Conservation (phyloP, 108 stramenopile species). For the Pseudonitzschia delicatissima region DNA sequence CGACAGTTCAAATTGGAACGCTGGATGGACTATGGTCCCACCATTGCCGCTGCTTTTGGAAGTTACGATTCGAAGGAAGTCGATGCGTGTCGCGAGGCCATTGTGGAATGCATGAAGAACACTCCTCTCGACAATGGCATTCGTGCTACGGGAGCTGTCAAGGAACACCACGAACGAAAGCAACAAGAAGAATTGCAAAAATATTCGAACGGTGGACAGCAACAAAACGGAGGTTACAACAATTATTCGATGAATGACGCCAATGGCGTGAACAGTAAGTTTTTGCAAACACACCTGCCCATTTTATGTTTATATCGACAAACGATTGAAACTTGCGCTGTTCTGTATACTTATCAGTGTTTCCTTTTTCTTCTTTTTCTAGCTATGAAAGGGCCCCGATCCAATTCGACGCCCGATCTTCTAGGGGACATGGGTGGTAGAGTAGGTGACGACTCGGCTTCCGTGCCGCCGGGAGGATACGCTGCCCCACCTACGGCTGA, state of each 20-base stretch:
- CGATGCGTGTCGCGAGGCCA: conserved; percentile 62
- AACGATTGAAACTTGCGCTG: no score
- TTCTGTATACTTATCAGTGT: background rate
- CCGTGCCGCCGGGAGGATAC: conserved; percentile 12
- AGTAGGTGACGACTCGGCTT: conserved; percentile 24
- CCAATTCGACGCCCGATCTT: conserved; percentile 11
- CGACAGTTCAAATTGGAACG: conserved; percentile 90
- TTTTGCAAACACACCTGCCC: background rate
- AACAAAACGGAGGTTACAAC: conserved; percentile 21
- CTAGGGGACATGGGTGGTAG: conserved; percentile 13
- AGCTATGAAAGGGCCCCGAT: conserved; percentile 4
- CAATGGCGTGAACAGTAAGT: background rate
- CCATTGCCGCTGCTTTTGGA: conserved; percentile 89
- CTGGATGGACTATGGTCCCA: conserved; percentile 92
- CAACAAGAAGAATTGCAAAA: conserved; percentile 7
- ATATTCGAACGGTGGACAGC: background rate
- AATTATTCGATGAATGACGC: conserved; percentile 7
- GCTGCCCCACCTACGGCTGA: no score
- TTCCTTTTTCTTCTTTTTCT: conserved; percentile 2
- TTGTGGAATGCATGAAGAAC: conserved; percentile 83
- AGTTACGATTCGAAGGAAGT: conserved; percentile 77
- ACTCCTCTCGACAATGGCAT: conserved; percentile 56
- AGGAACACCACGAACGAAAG: conserved; percentile 27
- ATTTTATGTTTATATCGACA: background rate
- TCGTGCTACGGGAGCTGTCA: conserved; percentile 58